phyloP scores from a whole-genome alignment of 2,329 filamentous ascomycete species.

The Beauveria pseudobassiana region DNA sequence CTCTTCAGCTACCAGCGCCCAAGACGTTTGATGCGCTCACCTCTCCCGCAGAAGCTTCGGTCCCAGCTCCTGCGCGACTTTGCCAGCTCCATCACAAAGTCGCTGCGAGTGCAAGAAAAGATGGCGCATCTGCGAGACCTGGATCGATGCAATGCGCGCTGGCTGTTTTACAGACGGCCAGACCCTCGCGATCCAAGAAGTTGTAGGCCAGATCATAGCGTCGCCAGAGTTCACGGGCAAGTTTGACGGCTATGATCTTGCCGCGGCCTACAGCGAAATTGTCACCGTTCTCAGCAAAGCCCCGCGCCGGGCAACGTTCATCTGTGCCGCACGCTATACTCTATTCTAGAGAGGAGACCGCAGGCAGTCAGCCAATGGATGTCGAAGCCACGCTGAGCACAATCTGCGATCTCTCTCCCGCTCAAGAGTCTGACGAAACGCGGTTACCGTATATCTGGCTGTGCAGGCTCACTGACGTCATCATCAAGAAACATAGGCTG shows the following conservation, averaged over 20 bases:
- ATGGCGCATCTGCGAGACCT: conserved; percentile 33
- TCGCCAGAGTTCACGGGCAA: conserved; percentile 22
- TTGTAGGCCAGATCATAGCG: conserved; percentile 33
- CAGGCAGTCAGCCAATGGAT: conserved; percentile 50
- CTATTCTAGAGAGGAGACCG: conserved; percentile 43
- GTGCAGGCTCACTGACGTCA: conserved; percentile 46
- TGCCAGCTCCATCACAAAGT: conserved; percentile 24
- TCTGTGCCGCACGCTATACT: conserved; percentile 33
- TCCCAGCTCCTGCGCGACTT: conserved; percentile 26
- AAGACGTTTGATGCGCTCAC: conserved; percentile 24
- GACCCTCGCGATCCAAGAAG: conserved; percentile 35
- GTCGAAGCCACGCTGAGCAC: conserved; percentile 45
- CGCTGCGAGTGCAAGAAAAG: conserved; percentile 25
- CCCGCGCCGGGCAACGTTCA: conserved; percentile 27
- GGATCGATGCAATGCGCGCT: conserved; percentile 23
- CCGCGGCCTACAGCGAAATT: conserved; percentile 35
- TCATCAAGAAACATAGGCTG: conserved; percentile 53
- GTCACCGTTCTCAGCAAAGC: conserved; percentile 23
- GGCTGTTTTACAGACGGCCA: conserved; percentile 30
- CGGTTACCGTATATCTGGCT: conserved; percentile 35
- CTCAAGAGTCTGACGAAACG: conserved; percentile 9
- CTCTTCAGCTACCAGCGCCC: conserved; percentile 25
- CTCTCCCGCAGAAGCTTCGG: conserved; percentile 22
- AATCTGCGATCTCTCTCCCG: conserved; percentile 29
- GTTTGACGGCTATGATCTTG: conserved; percentile 28